Evolutionary conservation across 176 grass and related monocot species (phyloP).

Genomic region (Aegilops umbellulata): DNA sequence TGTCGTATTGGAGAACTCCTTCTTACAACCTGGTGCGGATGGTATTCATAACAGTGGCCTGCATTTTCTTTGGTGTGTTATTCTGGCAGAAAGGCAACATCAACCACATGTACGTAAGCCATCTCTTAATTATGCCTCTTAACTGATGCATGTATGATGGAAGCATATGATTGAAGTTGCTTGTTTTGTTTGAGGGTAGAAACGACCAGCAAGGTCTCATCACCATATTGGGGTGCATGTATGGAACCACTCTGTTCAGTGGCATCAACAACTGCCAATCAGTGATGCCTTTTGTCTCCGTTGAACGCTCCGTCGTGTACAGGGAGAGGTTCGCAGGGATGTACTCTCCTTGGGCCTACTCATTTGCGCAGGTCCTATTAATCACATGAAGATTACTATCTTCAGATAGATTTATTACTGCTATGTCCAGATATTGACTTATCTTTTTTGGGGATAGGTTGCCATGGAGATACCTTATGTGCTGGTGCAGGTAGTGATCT

Average conservation of each 20-base stretch:
- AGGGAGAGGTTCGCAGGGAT: slow-evolving; percentile 89
- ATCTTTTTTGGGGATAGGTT: slow-evolving; percentile 19
- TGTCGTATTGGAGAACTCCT: slow-evolving; percentile 81
- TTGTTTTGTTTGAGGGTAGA: slow-evolving; percentile 21
- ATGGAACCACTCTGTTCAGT: slow-evolving; percentile 39
- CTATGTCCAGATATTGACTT: not conserved
- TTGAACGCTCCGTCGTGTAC: slow-evolving; percentile 62
- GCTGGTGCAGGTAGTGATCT: slow-evolving; percentile 37
- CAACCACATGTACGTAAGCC: slow-evolving; percentile 50
- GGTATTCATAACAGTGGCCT: slow-evolving; percentile 16
- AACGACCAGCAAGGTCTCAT: slow-evolving; percentile 70
- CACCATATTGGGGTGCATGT: slow-evolving; percentile 73
- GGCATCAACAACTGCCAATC: slow-evolving; percentile 62
- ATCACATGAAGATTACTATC: not conserved
- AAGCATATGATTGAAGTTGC: not conserved
- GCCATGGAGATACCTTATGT: slow-evolving; percentile 64
- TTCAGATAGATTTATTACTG: not conserved
- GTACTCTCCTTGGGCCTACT: slow-evolving; percentile 89
- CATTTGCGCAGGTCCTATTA: slow-evolving; percentile 53
- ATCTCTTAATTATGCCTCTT: slow-evolving; percentile 5
- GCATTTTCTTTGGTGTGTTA: slow-evolving; percentile 34
- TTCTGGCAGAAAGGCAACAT: slow-evolving; percentile 55
- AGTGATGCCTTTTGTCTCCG: slow-evolving; percentile 57
- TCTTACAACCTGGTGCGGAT: slow-evolving; percentile 63
- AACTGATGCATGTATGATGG: not conserved